A percentile compares a stretch with the other conserved stretches of the same genome.
Evolutionary conservation across 768 basidiomycete genomes (phyloP).

Genomic region (Suillus alpinus): DNA sequence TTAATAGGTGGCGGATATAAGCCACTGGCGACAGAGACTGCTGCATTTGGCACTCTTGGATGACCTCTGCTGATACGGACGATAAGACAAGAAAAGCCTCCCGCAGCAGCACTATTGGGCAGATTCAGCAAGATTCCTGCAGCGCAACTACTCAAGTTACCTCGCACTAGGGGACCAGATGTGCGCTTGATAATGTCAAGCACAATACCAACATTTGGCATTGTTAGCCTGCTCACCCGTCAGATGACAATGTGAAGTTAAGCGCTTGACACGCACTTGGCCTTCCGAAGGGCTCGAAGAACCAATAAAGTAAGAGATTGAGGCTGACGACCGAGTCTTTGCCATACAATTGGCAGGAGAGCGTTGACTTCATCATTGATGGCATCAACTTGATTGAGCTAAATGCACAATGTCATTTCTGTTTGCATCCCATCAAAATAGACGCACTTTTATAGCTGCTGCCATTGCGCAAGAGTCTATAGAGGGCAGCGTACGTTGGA

Average conservation of each 20-base stretch:
- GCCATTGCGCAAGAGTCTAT: slow-evolving; percentile 10
- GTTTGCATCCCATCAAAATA: neutral
- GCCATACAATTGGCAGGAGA: slow-evolving; percentile 2
- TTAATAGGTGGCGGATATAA: slow-evolving; percentile 55
- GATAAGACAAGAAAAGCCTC: slow-evolving; percentile 34
- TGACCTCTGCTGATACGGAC: slow-evolving; percentile 17
- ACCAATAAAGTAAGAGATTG: slow-evolving; percentile 8
- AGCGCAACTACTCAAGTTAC: slow-evolving; percentile 15
- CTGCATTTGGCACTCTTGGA: slow-evolving; percentile 14
- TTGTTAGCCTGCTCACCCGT: neutral
- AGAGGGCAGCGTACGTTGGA: slow-evolving; percentile 11
- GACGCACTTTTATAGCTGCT: slow-evolving; percentile 22
- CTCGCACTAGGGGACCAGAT: slow-evolving; percentile 21
- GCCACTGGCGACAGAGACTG: slow-evolving; percentile 33
- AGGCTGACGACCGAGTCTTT: neutral
- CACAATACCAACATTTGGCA: slow-evolving; percentile 15
- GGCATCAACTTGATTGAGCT: neutral
- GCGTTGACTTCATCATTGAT: slow-evolving; percentile 1
- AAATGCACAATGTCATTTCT: neutral
- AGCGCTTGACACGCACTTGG: slow-evolving; percentile 1
- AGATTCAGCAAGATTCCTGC: slow-evolving; percentile 15
- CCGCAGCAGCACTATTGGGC: slow-evolving; percentile 26
- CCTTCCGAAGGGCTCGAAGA: slow-evolving; percentile 22
- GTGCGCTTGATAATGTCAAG: slow-evolving; percentile 24
- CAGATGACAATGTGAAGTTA: neutral